Evolutionary conservation across 176 grass and related monocot species (phyloP), one percentile per base, ranked within the genome.

Genomic region (Eleusine indica): DNA sequence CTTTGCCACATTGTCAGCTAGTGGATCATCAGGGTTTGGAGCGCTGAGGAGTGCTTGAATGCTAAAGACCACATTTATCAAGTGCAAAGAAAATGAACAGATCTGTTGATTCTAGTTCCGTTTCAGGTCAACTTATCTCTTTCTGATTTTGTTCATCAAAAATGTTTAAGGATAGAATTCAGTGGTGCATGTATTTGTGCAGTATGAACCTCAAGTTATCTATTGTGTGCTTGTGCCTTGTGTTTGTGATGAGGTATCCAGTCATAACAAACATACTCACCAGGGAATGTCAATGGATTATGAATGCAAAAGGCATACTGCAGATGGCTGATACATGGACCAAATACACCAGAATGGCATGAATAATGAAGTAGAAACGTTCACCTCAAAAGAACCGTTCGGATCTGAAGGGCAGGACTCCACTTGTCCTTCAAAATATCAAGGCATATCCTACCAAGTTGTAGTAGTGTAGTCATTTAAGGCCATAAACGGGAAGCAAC

Each of bases 391-490:
- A 93, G 84, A 81, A 97, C 94, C n/a, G 94, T 97, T 73, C 91
- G 86, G 65, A 97, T 97, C 84, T 91, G 94, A 84, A 97, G 91
- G 47, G 87, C 91, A 18, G 91, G 94, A 83, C 91, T 97, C 94
- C 94, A 97, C 78, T 94, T 97, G 78, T 97, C 94, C 89, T 97
- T 94, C 6, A 97, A 79, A 86, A 97, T 97, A 80, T 97, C 91
- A 86, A 97, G 91, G 74, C 94, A 97, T 89, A 97, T 97, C 83
- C 94, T 91, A 91, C 94, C 96, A 93, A 98, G 96, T 93, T 98
- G 78, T 69, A 86, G 49, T 53, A 49, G 14, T 87, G 68, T 72
- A 76, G 81, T 29, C 80, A 52, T 35, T 74, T 42, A 75, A 52
- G 37, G 44, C 10, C 11, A 39, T 77, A 54, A 17, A 64, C 57